Evolutionary conservation across 331 rosid genomes (phyloP).

Genomic region (Arachis monticola): DNA sequence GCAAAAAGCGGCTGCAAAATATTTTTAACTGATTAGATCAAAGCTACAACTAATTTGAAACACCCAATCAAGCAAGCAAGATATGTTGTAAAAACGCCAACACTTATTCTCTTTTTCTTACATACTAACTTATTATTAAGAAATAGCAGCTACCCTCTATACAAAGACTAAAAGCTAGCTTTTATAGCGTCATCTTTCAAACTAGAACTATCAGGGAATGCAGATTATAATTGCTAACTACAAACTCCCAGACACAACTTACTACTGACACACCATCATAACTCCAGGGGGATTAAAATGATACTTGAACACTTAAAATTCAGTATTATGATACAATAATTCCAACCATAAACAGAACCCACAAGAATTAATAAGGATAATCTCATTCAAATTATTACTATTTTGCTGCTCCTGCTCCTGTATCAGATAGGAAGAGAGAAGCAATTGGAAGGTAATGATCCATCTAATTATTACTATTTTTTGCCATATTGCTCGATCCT

Average conservation of each 20-base stretch:
- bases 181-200: neutral
- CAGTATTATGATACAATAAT: too few relatives aligned
- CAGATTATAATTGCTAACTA: neutral
- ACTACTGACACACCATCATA: neutral
- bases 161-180: neutral
- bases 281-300: too few relatives aligned
- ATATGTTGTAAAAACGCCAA: conserved; percentile 21
- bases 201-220: neutral
- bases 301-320: too few relatives aligned
- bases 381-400: neutral
- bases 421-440: neutral
- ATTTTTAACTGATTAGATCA: conserved; percentile 36
- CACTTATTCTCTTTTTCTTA: conserved; percentile 15
- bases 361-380: too few relatives aligned
- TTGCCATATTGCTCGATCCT: conserved; percentile 23
- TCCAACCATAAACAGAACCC: too few relatives aligned
- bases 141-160: neutral
- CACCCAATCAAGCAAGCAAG: neutral
- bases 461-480: neutral
- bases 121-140: neutral
- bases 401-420: neutral
- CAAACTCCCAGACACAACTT: neutral
- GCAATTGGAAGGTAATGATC: neutral
- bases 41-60: conserved; percentile 3
- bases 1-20: conserved; percentile 94